phyloP scores from a whole-genome alignment of 2,329 filamentous ascomycete species.

The Akanthomyces lecanii region DNA sequence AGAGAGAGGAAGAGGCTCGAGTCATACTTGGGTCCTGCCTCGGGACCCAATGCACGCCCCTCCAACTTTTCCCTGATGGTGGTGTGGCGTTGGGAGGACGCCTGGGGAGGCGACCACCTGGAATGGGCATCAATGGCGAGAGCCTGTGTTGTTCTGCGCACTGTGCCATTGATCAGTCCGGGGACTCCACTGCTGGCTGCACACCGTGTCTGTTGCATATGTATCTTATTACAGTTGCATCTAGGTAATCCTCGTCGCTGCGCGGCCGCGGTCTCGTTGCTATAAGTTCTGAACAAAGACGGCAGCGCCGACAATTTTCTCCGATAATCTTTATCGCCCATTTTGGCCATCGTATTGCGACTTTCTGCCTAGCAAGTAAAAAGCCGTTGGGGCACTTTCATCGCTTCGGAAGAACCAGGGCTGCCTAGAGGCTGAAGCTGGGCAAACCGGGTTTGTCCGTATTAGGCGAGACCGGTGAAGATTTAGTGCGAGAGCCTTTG shows the following conservation, averaged over 20 bases:
- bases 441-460: conserved; percentile 15
- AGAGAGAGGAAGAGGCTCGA: conserved; percentile 7
- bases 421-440: not conserved
- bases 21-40: conserved; percentile 15
- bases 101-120: conserved; percentile 7
- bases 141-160: not conserved
- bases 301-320: not conserved
- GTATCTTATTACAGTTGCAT: too few relatives aligned
- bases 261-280: too few relatives aligned
- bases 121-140: not conserved
- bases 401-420: conserved; percentile 5
- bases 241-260: too few relatives aligned
- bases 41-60: conserved; percentile 15
- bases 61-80: conserved; percentile 1
- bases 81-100: conserved; percentile 1
- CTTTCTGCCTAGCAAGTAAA: not conserved
- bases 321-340: not conserved
- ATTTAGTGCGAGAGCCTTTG: not conserved
- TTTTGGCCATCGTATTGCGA: not conserved
- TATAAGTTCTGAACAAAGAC: not conserved
- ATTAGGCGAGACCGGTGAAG: conserved; percentile 1
- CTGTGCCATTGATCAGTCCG: not conserved
- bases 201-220: too few relatives aligned
- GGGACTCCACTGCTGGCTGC: too few relatives aligned
- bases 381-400: not conserved